Percentiles rank a stretch among this genome's conserved stretches.
Conservation (phyloP, 495 filamentous ascomycete species). For the Aspergillus sclerotioniger region DNA sequence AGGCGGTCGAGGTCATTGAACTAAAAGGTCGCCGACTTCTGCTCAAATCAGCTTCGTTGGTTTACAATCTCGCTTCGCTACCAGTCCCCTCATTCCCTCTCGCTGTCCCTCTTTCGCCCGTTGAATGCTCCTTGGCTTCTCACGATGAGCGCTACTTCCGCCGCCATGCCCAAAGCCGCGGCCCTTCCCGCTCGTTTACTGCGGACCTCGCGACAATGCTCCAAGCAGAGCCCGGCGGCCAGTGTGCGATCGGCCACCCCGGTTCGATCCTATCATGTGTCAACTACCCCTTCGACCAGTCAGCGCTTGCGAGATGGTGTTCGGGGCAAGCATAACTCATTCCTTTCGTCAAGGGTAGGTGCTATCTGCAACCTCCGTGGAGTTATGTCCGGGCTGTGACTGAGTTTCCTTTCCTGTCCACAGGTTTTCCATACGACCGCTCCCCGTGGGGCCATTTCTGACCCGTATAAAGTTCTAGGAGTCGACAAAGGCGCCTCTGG, state of each 20-base stretch:
- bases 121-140: conserved; percentile 7
- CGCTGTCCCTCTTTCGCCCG: neutral
- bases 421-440: conserved; percentile 78
- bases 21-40: conserved; percentile 6
- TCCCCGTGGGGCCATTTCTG: conserved; percentile 58
- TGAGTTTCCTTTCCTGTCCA: conserved; percentile 11
- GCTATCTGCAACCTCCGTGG: neutral
- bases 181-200: conserved; percentile 44
- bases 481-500: conserved; percentile 76
- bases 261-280: conserved; percentile 30
- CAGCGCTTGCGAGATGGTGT: conserved; percentile 23
- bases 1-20: conserved; percentile 13
- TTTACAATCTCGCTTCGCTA: conserved; percentile 1
- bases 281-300: conserved; percentile 23
- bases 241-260: conserved; percentile 24
- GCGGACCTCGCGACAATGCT: conserved; percentile 39
- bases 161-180: conserved; percentile 47
- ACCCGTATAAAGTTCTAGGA: conserved; percentile 87
- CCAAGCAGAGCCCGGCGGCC: conserved; percentile 28
- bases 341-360: conserved; percentile 33
- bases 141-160: conserved; percentile 41
- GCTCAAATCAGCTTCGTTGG: neutral
- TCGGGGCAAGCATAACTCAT: conserved; percentile 13
- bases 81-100: conserved; percentile 9
- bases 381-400: conserved; percentile 1